Evolutionary conservation across 228 moss, liverwort and hornwort genomes (phyloP).

Genomic region (Sphagnum fallax): DNA sequence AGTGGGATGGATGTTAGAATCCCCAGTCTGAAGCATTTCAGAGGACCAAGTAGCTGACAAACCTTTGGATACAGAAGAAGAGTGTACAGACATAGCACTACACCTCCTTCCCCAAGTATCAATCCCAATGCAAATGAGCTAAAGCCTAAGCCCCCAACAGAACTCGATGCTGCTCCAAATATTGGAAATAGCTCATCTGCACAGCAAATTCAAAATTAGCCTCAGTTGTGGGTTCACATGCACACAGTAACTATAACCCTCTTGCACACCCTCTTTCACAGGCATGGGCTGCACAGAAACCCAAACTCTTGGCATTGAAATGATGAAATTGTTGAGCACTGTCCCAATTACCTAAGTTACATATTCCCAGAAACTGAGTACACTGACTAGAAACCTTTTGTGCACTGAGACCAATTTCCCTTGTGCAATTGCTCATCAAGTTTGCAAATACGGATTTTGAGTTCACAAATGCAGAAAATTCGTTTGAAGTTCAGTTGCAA

Average conservation of each 20-base stretch:
- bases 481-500: no score
- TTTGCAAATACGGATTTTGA: no score
- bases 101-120: conserved; percentile 68
- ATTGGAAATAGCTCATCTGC: conserved; percentile 83
- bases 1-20: conserved; percentile 69
- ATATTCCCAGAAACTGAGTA: no score
- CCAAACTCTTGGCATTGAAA: no score
- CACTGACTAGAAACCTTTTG: no score
- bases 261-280: no score
- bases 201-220: conserved; percentile 3
- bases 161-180: conserved; percentile 59
- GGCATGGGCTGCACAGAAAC: no score
- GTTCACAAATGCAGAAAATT: no score
- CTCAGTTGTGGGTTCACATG: neutral
- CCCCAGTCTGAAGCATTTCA: conserved; percentile 50
- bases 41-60: conserved; percentile 41
- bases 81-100: conserved; percentile 69
- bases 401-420: no score
- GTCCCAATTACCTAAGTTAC: no score
- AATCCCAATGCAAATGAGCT: conserved; percentile 60
- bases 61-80: conserved; percentile 51
- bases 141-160: conserved; percentile 58
- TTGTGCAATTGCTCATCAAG: no score
- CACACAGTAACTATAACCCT: neutral
- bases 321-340: no score